Evolutionary conservation across 176 grass and related monocot genomes (phyloP).

Genomic region (Musa schizocarpa): DNA sequence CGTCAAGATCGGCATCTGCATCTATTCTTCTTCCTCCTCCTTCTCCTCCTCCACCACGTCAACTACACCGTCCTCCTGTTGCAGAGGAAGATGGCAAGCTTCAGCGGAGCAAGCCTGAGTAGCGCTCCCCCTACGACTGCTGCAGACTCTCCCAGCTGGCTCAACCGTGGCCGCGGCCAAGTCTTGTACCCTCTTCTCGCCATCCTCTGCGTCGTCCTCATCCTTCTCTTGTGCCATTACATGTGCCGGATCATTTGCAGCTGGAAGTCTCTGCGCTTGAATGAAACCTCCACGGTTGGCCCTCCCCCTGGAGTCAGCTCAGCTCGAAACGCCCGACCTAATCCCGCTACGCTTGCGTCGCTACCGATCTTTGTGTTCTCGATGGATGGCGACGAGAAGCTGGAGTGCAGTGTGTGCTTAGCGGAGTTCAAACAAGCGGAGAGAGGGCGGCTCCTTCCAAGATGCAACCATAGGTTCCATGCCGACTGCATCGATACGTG

Average conservation of each 20-base stretch:
- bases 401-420: slow-evolving; percentile 2
- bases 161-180: neutral
- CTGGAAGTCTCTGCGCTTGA: neutral
- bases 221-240: neutral
- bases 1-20: no score
- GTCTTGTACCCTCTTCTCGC: neutral
- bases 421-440: neutral
- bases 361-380: neutral
- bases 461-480: neutral
- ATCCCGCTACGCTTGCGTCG: neutral
- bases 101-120: neutral
- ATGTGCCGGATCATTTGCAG: neutral
- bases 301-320: no score
- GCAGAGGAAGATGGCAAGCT: neutral
- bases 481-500: neutral
- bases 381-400: neutral
- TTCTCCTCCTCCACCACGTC: neutral
- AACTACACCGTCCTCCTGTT: neutral
- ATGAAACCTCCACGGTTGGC: no score
- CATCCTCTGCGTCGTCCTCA: neutral
- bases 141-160: neutral
- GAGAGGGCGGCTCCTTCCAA: neutral
- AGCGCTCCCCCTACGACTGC: neutral
- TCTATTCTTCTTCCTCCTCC: neutral
- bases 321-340: no score